A percentile compares a stretch with the other conserved stretches of the same genome.
Evolutionary conservation across 2,329 filamentous ascomycete genomes (phyloP).

Genomic region (Epichloe glyceriae): DNA sequence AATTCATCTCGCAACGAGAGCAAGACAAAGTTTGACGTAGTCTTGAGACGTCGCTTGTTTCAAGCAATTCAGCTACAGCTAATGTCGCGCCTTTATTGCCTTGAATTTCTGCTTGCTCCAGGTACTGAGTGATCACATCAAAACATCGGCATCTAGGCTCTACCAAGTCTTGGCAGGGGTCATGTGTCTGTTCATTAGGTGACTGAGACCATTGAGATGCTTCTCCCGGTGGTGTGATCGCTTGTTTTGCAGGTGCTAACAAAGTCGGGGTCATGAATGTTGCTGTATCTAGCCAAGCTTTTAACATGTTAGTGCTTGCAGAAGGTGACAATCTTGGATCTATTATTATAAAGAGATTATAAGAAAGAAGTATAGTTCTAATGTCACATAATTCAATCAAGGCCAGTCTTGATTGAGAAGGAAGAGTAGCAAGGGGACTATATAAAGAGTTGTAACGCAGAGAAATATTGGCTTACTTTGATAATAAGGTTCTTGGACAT

Average conservation of each 20-base stretch:
- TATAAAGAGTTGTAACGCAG: not conserved
- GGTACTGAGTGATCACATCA: not conserved
- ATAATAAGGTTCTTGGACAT: not conserved
- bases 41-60: not conserved
- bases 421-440: not conserved
- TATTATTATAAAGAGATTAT: not conserved
- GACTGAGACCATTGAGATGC: not conserved
- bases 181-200: not conserved
- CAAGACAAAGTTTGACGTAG: not conserved
- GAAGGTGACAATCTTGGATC: not conserved
- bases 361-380: accelerated
- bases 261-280: not conserved
- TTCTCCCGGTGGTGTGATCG: not conserved
- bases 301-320: not conserved
- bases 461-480: not conserved
- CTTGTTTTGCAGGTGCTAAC: not conserved
- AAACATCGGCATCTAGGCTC: not conserved
- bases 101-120: not conserved
- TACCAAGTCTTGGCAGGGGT: not conserved
- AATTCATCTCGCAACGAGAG: not conserved
- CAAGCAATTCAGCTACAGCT: not conserved
- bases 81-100: not conserved
- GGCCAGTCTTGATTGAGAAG: not conserved
- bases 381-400: too few species aligned
- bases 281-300: not conserved